Conservation (phyloP, 2,329 filamentous ascomycete species). For the Fusarium marasasianum region DNA sequence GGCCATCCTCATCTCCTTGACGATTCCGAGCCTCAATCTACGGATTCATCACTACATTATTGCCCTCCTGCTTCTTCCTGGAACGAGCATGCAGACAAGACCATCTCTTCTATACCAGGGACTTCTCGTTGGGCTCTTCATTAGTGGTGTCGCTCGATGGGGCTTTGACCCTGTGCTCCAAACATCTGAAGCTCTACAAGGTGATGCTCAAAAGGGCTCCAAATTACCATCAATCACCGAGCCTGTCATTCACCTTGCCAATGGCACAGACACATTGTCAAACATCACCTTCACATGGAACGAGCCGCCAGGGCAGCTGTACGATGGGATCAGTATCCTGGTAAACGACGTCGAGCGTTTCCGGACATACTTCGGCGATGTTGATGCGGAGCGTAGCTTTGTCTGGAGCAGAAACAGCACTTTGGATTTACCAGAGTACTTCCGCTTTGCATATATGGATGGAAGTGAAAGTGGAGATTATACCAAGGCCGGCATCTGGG, state of each 20-base stretch:
- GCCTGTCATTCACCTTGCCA: slow-evolving; percentile 58
- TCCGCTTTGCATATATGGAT: slow-evolving; percentile 78
- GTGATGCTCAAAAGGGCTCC: slow-evolving; percentile 71
- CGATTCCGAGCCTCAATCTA: slow-evolving; percentile 79
- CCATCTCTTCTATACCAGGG: slow-evolving; percentile 89
- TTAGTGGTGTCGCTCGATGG: slow-evolving; percentile 92
- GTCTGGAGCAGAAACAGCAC: slow-evolving; percentile 65
- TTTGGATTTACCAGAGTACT: slow-evolving; percentile 71
- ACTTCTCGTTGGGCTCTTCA: slow-evolving; percentile 86
- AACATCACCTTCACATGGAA: slow-evolving; percentile 72
- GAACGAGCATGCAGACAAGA: slow-evolving; percentile 88
- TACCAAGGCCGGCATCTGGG: slow-evolving; percentile 79
- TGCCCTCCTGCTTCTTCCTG: slow-evolving; percentile 84
- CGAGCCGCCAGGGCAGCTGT: slow-evolving; percentile 56
- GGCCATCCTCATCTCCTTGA: slow-evolving; percentile 74
- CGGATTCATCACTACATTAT: slow-evolving; percentile 97
- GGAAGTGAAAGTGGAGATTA: slow-evolving; percentile 75
- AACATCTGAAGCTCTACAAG: slow-evolving; percentile 77
- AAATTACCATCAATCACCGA: slow-evolving; percentile 64
- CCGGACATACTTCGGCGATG: slow-evolving; percentile 73
- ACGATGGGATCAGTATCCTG: slow-evolving; percentile 80
- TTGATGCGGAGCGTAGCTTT: slow-evolving; percentile 57
- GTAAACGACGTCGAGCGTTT: slow-evolving; percentile 89
- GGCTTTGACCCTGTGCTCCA: slow-evolving; percentile 90
- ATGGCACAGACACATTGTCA: slow-evolving; percentile 57